phyloP scores from a whole-genome alignment of 139 green algal genomes.

The Ettlia oleoabundans region DNA sequence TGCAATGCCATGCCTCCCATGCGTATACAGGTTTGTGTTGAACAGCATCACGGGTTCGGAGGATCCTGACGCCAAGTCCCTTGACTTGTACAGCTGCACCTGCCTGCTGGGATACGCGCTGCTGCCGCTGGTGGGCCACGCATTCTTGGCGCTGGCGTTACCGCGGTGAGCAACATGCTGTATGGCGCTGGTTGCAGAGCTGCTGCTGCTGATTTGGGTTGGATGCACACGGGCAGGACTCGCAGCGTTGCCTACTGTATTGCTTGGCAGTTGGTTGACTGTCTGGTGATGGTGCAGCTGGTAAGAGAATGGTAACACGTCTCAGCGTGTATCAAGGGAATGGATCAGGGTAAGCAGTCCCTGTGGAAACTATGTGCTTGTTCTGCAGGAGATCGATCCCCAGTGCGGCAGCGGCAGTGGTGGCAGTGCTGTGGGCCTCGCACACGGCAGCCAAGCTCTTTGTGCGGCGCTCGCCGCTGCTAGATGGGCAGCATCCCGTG shows the following conservation, averaged over 20 bases:
- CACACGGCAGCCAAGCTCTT: conserved; percentile 76
- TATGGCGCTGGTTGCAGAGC: not conserved
- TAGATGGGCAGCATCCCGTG: conserved; percentile 71
- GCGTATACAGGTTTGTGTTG: conserved; percentile 45
- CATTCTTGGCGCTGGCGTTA: conserved; percentile 70
- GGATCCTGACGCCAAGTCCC: conserved; percentile 47
- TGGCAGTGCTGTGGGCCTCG: conserved; percentile 76
- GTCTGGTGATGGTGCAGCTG: not conserved
- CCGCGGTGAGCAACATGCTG: conserved; percentile 69
- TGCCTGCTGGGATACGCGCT: conserved; percentile 92
- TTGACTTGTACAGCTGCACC: conserved; percentile 88
- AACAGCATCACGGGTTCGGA: conserved; percentile 49
- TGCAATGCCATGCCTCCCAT: not conserved
- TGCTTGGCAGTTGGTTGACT: not conserved
- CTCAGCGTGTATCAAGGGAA: not conserved
- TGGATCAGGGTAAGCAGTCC: no score
- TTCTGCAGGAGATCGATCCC: conserved; percentile 23
- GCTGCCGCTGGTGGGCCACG: conserved; percentile 82
- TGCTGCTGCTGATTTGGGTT: no score
- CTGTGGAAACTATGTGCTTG: conserved; percentile 43
- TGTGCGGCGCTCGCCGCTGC: conserved; percentile 53
- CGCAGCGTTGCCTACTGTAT: not conserved
- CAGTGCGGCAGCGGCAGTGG: conserved; percentile 43
- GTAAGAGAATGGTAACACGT: not conserved
- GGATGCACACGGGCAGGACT: not conserved